These are phyloP conservation scores for Lachnellula occidentalis DNA, from an alignment of 2,329 filamentous ascomycete genomes.

Conservation along the genomic window DNA sequence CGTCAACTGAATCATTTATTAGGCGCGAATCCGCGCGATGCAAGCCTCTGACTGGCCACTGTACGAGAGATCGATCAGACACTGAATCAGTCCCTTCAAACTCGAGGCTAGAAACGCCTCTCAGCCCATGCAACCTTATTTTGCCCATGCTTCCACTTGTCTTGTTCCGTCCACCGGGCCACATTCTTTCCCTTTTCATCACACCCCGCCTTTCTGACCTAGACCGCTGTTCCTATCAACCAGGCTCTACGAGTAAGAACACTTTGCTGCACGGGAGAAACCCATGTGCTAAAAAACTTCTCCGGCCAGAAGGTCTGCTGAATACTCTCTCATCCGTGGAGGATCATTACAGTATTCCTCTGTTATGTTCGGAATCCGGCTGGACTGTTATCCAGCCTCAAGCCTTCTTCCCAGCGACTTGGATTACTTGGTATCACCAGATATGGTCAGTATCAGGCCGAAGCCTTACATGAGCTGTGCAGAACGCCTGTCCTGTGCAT, in stretches of 20 bases:
- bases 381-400: not conserved
- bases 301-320: not conserved
- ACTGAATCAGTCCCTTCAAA: too few relatives aligned
- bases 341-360: not conserved
- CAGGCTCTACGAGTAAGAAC: not conserved
- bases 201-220: not conserved
- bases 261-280: not conserved
- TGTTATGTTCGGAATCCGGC: not conserved
- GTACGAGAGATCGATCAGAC: not conserved
- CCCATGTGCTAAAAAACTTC: not conserved
- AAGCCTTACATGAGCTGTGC: not conserved
- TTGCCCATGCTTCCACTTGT: not conserved
- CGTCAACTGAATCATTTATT: not conserved
- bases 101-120: not conserved
- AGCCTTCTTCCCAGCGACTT: not conserved
- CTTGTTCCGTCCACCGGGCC: not conserved
- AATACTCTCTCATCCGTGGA: too few relatives aligned
- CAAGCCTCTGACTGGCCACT: too few relatives aligned
- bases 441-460: not conserved
- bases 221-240: not conserved
- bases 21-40: too few relatives aligned
- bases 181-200: not conserved
- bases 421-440: not conserved
- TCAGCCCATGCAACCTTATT: not conserved
- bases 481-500: not conserved